Conservation (phyloP, 1,284 basidiomycete species). For the Sanghuangporus baumii region DNA sequence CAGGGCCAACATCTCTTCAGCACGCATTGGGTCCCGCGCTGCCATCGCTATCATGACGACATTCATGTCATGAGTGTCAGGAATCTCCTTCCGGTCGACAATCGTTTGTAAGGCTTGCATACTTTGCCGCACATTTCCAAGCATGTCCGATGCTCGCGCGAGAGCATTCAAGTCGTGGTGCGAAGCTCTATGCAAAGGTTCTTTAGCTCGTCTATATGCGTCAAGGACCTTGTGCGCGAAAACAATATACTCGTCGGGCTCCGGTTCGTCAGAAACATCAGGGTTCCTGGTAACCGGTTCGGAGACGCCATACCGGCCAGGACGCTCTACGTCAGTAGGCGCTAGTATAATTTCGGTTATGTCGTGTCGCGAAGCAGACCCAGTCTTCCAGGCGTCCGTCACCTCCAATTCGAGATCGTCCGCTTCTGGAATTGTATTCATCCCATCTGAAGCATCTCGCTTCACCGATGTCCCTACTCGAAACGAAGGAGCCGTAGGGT, state of each 20-base stretch:
- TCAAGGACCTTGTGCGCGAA: constrained; percentile 45
- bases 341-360: neutral
- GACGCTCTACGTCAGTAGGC: neutral
- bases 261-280: constrained; percentile 24
- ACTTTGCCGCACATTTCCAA: constrained; percentile 44
- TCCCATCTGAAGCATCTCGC: neutral
- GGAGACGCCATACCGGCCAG: neutral
- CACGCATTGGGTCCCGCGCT: constrained; percentile 40
- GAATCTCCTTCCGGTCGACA: constrained; percentile 42
- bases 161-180: constrained; percentile 53
- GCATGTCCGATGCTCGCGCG: constrained; percentile 54
- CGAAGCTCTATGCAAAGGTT: constrained; percentile 40
- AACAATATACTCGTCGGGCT: constrained; percentile 9
- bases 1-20: constrained; percentile 38
- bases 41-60: constrained; percentile 53
- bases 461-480: neutral
- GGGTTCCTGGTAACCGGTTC: constrained; percentile 15
- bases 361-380: neutral
- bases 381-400: neutral
- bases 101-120: constrained; percentile 43
- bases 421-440: neutral
- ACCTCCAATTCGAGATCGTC: neutral
- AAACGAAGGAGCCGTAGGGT: neutral
- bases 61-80: constrained; percentile 59
- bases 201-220: constrained; percentile 37